Conservation (phyloP, 768 basidiomycete species). For the Suillus americanus region DNA sequence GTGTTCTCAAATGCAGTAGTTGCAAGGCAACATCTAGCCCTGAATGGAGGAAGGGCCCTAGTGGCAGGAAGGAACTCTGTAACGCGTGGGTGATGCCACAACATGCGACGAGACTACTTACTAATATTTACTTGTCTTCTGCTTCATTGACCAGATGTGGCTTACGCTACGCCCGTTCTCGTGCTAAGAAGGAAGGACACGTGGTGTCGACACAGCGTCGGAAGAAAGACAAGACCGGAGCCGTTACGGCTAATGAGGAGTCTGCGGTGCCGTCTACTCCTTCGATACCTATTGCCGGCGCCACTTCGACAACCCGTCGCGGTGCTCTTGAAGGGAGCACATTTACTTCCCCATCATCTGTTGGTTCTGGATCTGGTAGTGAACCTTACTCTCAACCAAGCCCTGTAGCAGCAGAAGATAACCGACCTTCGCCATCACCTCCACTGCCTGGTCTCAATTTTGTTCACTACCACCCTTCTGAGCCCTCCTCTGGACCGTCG, state of each 20-base stretch:
- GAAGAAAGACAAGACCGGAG: conserved; percentile 55
- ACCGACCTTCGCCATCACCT: conserved; percentile 69
- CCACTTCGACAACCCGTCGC: conserved; percentile 48
- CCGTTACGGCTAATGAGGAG: conserved; percentile 29
- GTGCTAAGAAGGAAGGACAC: conserved; percentile 84
- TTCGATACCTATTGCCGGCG: conserved; percentile 38
- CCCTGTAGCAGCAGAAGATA: conserved; percentile 35
- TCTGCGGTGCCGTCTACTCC: conserved; percentile 16
- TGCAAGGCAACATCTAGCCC: conserved; percentile 83
- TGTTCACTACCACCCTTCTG: conserved; percentile 52
- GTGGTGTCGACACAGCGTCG: conserved; percentile 50
- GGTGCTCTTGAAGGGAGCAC: conserved; percentile 49
- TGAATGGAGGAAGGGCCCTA: conserved; percentile 91
- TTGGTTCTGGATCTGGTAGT: conserved; percentile 56
- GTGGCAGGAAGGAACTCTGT: conserved; percentile 87
- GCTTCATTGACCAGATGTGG: conserved; percentile 58
- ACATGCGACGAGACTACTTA: conserved; percentile 9
- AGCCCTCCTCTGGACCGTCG: conserved; percentile 35
- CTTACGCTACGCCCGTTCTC: conserved; percentile 80
- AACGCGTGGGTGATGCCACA: conserved; percentile 70
- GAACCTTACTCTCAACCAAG: conserved; percentile 53
- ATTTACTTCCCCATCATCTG: conserved; percentile 44
- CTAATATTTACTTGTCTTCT: conserved; percentile 18
- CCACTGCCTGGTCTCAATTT: conserved; percentile 55
- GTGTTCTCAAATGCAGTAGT: conserved; percentile 71